phyloP scores from a whole-genome alignment of 345 rosid species.

The Eucalyptus camaldulensis region DNA sequence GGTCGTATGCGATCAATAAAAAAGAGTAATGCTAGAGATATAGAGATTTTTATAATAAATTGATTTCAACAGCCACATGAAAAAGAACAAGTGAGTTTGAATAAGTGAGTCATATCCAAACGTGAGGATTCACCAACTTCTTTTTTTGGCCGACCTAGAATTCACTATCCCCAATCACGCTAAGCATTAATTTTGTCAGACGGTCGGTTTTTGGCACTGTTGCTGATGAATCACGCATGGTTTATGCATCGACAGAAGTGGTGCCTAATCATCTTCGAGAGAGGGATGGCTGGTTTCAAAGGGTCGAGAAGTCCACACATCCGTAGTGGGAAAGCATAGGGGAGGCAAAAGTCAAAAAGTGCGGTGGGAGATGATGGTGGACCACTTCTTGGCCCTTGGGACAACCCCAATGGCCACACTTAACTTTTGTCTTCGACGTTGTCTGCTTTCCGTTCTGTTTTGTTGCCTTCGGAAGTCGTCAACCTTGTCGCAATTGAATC shows the following conservation, averaged over 20 bases:
- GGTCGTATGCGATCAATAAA: neutral
- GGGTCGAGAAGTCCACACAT: neutral
- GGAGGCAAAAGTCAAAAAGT: slow-evolving; percentile 24
- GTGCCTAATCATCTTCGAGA: neutral
- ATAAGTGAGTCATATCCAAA: neutral
- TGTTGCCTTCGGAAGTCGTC: neutral
- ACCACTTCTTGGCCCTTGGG: neutral
- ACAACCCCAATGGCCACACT: neutral
- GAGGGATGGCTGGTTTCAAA: neutral
- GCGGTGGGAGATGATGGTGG: slow-evolving; percentile 12
- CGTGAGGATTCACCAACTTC: neutral
- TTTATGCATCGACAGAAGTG: neutral
- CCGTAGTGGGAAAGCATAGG: neutral
- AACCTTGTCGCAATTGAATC: neutral
- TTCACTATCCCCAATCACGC: neutral
- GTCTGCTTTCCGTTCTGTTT: neutral
- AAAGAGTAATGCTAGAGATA: neutral
- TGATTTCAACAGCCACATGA: neutral
- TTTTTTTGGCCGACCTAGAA: neutral
- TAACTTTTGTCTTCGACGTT: neutral
- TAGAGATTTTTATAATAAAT: neutral
- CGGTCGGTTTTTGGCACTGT: neutral
- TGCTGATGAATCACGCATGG: neutral
- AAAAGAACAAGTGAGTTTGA: neutral
- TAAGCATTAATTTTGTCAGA: neutral